Evolutionary conservation across 768 basidiomycete genomes (phyloP).

Genomic region (Lactarius tabidus): DNA sequence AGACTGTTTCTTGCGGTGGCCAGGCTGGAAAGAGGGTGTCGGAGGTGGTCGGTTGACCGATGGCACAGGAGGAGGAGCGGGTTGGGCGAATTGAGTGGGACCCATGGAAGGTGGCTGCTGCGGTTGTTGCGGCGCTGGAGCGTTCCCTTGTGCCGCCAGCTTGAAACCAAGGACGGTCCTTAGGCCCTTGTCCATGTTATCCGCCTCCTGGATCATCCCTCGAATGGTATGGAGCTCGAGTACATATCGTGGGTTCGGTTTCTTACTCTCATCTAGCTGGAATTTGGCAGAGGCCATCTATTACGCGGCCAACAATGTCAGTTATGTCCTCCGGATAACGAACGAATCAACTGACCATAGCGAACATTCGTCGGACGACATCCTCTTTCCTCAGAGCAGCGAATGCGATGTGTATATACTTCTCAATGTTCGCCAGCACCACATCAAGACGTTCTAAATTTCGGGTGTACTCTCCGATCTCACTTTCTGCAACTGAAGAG

Average conservation of each 20-base stretch:
- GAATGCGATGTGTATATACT: conserved; percentile 8
- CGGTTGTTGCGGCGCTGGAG: conserved; percentile 5
- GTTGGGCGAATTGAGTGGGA: not conserved
- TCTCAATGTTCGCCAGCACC: conserved; percentile 10
- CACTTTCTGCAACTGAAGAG: conserved; percentile 1
- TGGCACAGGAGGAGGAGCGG: not conserved
- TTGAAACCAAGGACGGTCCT: conserved; percentile 1
- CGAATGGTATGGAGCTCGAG: conserved; percentile 26
- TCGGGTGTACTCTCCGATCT: conserved; percentile 18
- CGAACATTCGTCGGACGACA: conserved; percentile 5
- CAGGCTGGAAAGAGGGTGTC: not conserved
- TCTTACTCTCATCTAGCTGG: conserved; percentile 19
- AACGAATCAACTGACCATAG: conserved; percentile 9
- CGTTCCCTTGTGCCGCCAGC: not conserved
- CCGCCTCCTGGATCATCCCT: conserved; percentile 24
- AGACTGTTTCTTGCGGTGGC: conserved; percentile 20
- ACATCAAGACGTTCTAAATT: conserved; percentile 20
- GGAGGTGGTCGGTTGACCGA: conserved; percentile 8
- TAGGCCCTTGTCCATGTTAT: conserved; percentile 22
- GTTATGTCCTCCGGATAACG: not conserved
- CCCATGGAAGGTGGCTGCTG: conserved; percentile 10
- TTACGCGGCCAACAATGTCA: not conserved
- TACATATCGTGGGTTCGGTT: conserved; percentile 17
- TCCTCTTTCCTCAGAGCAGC: conserved; percentile 10
- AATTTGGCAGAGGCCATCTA: conserved; percentile 18